These are phyloP conservation scores for Ilyonectria robusta DNA, from an alignment of 2,329 filamentous ascomycete species.

Conservation along the genomic window DNA sequence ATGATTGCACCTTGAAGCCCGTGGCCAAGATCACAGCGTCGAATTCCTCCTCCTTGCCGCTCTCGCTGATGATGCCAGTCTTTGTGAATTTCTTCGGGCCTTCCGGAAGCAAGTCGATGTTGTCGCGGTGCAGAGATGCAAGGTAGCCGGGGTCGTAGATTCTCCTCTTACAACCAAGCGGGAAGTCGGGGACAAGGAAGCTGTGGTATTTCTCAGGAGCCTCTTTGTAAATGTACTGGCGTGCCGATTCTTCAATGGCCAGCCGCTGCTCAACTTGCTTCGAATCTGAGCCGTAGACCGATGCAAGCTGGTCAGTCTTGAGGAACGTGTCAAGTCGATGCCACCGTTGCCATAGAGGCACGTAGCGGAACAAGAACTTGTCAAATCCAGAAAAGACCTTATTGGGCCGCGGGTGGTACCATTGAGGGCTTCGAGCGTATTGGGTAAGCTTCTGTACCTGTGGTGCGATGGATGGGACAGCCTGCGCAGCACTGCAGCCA, in stretches of 20 bases:
- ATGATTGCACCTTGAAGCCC: constrained; percentile 44
- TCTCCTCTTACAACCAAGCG: constrained; percentile 50
- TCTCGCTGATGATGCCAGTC: constrained; percentile 38
- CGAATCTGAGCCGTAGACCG: constrained; percentile 29
- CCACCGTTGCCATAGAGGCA: constrained; percentile 40
- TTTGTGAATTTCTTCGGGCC: constrained; percentile 28
- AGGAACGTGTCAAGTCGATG: constrained; percentile 35
- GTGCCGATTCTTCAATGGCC: constrained; percentile 17
- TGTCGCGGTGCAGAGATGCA: constrained; percentile 19
- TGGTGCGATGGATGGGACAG: constrained; percentile 50
- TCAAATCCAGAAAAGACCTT: constrained; percentile 20
- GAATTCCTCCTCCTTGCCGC: constrained; percentile 25
- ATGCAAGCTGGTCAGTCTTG: constrained; percentile 40
- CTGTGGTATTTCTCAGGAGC: constrained; percentile 45
- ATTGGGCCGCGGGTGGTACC: constrained; percentile 41
- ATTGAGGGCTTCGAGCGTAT: constrained; percentile 46
- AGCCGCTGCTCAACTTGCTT: constrained; percentile 17
- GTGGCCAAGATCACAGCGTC: constrained; percentile 48
- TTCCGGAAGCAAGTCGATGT: constrained; percentile 2
- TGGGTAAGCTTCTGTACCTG: constrained; percentile 42
- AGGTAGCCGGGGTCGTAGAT: constrained; percentile 51
- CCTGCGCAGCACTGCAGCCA: constrained; percentile 53
- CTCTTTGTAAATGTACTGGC: constrained; percentile 38
- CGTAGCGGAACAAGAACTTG: constrained; percentile 41
- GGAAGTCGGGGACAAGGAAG: constrained; percentile 46